Evolutionary conservation across 257 asterid genomes (phyloP).

Genomic region (Galeopsis tetrahit): DNA sequence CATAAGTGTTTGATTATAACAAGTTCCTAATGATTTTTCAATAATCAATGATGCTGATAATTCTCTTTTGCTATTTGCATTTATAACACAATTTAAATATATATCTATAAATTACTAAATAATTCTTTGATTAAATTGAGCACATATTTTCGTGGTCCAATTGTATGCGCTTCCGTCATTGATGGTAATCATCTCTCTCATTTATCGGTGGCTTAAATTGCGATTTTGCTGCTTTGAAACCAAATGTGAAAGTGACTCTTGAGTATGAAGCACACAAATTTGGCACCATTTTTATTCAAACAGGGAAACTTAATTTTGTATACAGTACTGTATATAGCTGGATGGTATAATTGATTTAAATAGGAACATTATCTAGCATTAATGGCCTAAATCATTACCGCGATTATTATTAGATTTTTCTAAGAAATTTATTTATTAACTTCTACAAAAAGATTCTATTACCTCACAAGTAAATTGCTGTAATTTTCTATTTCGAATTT

Average conservation of each 20-base stretch:
- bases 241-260: conserved; percentile 11
- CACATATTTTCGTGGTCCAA: no score
- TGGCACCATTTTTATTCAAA: conserved; percentile 25
- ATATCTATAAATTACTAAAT: no score
- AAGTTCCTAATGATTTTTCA: no score
- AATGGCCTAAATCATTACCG: conserved; percentile 44
- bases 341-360: conserved; percentile 34
- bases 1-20: no score
- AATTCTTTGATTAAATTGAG: no score
- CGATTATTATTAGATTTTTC: conserved; percentile 38
- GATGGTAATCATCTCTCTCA: background rate
- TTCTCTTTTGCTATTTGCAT: no score
- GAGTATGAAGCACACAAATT: conserved; percentile 29
- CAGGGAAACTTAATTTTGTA: conserved; percentile 20
- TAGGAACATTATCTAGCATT: conserved; percentile 37
- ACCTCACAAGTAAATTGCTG: conserved; percentile 28
- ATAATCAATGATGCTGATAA: no score
- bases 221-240: background rate
- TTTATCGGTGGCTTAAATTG: background rate
- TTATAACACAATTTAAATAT: no score
- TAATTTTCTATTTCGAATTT: background rate
- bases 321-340: background rate
- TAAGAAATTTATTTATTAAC: conserved; percentile 20
- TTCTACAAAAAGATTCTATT: conserved; percentile 19
- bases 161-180: background rate